phyloP scores from a whole-genome alignment of 1,139 yeast genomes.

The Sugiyamaella castrensis region DNA sequence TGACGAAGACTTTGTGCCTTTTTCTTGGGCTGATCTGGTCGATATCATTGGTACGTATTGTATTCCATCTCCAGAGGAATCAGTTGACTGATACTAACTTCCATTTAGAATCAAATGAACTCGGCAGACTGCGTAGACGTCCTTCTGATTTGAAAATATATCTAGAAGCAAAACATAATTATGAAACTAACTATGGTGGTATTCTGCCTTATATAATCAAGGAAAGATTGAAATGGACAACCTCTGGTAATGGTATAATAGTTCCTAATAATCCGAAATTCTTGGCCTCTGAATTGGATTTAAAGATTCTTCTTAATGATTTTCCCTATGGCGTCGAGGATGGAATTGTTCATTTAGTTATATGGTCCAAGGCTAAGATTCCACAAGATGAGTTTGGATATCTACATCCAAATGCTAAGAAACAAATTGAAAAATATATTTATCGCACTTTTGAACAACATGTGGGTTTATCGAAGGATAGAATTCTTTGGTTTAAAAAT shows the following conservation, averaged over 20 bases:
- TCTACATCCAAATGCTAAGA: constrained; percentile 29
- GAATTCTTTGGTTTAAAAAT: constrained; percentile 42
- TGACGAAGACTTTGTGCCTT: constrained; percentile 26
- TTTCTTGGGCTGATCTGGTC: constrained; percentile 31
- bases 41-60: constrained; percentile 31
- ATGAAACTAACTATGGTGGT: constrained; percentile 32
- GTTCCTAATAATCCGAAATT: constrained; percentile 22
- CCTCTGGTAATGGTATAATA: constrained; percentile 19
- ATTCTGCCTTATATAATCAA: constrained; percentile 34
- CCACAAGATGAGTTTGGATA: constrained; percentile 33
- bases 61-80: constrained; percentile 4
- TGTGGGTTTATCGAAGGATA: constrained; percentile 26
- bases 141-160: constrained; percentile 38
- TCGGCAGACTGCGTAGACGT: constrained; percentile 33
- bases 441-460: constrained; percentile 28
- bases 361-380: constrained; percentile 40
- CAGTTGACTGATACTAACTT: constrained; percentile 1
- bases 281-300: constrained; percentile 32
- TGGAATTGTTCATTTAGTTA: constrained; percentile 41
- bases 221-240: constrained; percentile 35
- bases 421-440: constrained; percentile 33
- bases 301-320: constrained; percentile 40
- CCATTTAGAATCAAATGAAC: constrained; percentile 26
- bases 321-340: constrained; percentile 42
- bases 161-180: constrained; percentile 33